Evolutionary conservation across 1,139 yeast species (phyloP).

Genomic region (Debaryomyces robertsiae): DNA sequence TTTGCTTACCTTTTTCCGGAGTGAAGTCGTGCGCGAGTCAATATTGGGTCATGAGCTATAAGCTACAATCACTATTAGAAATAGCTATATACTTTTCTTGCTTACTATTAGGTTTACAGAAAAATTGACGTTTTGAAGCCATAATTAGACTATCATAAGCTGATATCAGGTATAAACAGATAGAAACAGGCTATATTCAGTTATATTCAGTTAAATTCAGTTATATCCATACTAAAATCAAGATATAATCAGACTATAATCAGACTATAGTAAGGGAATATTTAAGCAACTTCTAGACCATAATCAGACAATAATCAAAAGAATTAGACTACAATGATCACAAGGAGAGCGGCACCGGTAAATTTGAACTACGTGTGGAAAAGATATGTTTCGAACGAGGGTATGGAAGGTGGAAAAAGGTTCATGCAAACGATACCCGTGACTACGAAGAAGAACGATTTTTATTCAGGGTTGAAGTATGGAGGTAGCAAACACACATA

Average conservation of each 20-base stretch:
- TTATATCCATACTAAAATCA: conserved; percentile 1
- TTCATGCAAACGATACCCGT: conserved; percentile 44
- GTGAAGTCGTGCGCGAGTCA: neutral
- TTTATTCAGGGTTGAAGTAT: conserved; percentile 34
- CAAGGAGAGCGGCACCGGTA: conserved; percentile 19
- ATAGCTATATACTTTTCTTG: conserved; percentile 1
- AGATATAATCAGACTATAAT: conserved; percentile 3
- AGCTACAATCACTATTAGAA: conserved; percentile 2
- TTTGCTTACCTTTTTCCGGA: conserved; percentile 13
- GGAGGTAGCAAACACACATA: conserved; percentile 17
- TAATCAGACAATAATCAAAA: neutral
- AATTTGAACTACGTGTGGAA: conserved; percentile 15
- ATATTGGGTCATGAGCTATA: conserved; percentile 4
- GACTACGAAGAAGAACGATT: conserved; percentile 22
- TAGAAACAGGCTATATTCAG: too few species aligned
- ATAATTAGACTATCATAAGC: too few species aligned
- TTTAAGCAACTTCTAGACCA: too few species aligned
- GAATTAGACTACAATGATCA: conserved; percentile 17
- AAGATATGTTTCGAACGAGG: conserved; percentile 30
- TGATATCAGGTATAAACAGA: too few species aligned
- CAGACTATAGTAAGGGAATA: too few species aligned
- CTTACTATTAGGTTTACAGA: too few species aligned
- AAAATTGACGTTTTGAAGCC: too few species aligned
- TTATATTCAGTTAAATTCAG: too few species aligned
- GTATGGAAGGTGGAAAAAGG: conserved; percentile 35